Conservation (phyloP, 192 early-diverging fungal species). For the Powellomyces hirtus region DNA sequence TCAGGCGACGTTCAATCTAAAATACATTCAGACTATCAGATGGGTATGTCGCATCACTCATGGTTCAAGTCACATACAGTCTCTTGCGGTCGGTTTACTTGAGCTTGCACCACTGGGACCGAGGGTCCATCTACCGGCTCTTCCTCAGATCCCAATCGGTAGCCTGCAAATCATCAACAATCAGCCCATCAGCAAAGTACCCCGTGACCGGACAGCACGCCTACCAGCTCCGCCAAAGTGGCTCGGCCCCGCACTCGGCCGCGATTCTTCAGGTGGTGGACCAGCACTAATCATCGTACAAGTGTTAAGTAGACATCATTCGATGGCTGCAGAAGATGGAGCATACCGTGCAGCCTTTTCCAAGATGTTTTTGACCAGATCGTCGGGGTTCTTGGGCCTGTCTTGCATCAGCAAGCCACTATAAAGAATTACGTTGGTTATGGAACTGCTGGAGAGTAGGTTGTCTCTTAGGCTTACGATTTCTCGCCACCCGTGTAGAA, state of each 20-base stretch:
- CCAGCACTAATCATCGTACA: constrained; percentile 27
- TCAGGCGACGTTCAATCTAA: constrained; percentile 68
- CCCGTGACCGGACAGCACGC: background rate
- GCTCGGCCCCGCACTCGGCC: constrained; percentile 10
- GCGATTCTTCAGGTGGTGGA: constrained; percentile 23
- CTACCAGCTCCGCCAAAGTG: background rate
- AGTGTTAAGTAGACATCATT: background rate
- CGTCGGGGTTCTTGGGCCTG: constrained; percentile 45
- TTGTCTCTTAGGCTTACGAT: constrained; percentile 68
- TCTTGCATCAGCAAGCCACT: constrained; percentile 51
- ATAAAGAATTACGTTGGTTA: background rate
- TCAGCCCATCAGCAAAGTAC: background rate
- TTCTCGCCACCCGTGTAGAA: constrained; percentile 94
- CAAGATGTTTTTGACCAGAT: constrained; percentile 74
- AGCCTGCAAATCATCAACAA: constrained; percentile 9
- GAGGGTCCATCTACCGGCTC: constrained; percentile 26
- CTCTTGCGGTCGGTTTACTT: background rate
- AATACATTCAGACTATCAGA: background rate
- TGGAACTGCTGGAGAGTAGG: background rate
- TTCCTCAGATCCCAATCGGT: constrained; percentile 37
- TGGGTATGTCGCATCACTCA: background rate
- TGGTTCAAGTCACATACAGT: background rate
- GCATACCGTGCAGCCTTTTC: constrained; percentile 69
- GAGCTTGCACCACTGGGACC: constrained; percentile 1
- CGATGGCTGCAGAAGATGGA: background rate